A percentile compares a stretch with the other conserved stretches of the same genome.
phyloP scores from a whole-genome alignment of 768 basidiomycete genomes.

The Xerocomellus chrysenteron region DNA sequence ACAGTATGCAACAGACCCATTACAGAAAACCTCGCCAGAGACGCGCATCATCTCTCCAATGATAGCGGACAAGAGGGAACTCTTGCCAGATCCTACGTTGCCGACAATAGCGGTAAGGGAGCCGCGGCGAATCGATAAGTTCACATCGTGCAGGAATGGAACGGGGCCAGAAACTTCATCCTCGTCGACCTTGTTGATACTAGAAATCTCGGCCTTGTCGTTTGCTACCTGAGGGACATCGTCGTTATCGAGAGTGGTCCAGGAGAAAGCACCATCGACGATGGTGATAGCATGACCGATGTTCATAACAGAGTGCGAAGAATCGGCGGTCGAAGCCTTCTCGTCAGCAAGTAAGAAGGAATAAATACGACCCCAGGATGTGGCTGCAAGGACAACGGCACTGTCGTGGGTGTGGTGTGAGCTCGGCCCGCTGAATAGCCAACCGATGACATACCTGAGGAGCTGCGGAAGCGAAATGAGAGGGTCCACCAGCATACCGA shows the following conservation, averaged over 20 bases:
- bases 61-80: slow-evolving; percentile 30
- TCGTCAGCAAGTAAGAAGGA: slow-evolving; percentile 28
- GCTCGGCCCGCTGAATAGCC: background rate
- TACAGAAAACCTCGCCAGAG: slow-evolving; percentile 22
- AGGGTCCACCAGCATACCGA: slow-evolving; percentile 32
- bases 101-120: slow-evolving; percentile 29
- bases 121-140: slow-evolving; percentile 20
- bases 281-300: slow-evolving; percentile 21
- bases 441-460: slow-evolving; percentile 20
- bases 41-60: slow-evolving; percentile 30
- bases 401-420: slow-evolving; percentile 8
- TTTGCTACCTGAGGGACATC: background rate
- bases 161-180: slow-evolving; percentile 6
- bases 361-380: slow-evolving; percentile 31
- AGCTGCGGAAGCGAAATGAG: slow-evolving; percentile 30
- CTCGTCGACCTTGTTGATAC: slow-evolving; percentile 7
- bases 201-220: slow-evolving; percentile 6
- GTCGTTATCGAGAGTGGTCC: slow-evolving; percentile 16
- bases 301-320: slow-evolving; percentile 1
- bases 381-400: slow-evolving; percentile 23
- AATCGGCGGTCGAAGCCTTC: slow-evolving; percentile 9
- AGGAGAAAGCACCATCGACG: slow-evolving; percentile 23
- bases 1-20: slow-evolving; percentile 32
- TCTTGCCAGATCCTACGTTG: slow-evolving; percentile 29
- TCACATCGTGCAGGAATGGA: slow-evolving; percentile 22